Evolutionary conservation across 2,329 filamentous ascomycete species (phyloP).

Genomic region (Exserohilum turcica): DNA sequence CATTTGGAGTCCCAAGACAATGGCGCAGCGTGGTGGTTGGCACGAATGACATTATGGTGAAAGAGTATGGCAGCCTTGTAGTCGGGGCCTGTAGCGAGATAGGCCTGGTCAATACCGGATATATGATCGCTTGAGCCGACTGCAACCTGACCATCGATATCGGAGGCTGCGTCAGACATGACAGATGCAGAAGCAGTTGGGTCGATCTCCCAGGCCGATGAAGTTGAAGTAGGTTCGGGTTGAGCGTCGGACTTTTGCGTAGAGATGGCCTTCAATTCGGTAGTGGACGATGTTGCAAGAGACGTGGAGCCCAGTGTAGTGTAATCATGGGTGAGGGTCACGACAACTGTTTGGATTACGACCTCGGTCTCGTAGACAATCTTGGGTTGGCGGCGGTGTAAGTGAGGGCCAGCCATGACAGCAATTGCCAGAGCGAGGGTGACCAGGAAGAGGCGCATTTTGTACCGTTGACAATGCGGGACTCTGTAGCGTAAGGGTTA

Average conservation of each 20-base stretch:
- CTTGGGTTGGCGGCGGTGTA: slow-evolving; percentile 23
- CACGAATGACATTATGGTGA: slow-evolving; percentile 85
- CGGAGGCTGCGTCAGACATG: neutral
- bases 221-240: neutral
- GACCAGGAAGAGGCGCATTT: slow-evolving; percentile 37
- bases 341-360: slow-evolving; percentile 28
- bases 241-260: slow-evolving; percentile 3
- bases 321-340: slow-evolving; percentile 15
- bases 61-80: slow-evolving; percentile 54
- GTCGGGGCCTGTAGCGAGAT: slow-evolving; percentile 29
- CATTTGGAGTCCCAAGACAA: slow-evolving; percentile 72
- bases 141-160: slow-evolving; percentile 1
- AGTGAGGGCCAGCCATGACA: slow-evolving; percentile 32
- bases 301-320: slow-evolving; percentile 4
- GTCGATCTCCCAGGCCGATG: neutral
- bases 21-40: slow-evolving; percentile 73
- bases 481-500: neutral
- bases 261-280: neutral
- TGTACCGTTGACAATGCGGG: slow-evolving; percentile 13
- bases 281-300: slow-evolving; percentile 1
- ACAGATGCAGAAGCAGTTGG: slow-evolving; percentile 6
- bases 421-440: slow-evolving; percentile 34
- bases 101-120: slow-evolving; percentile 33
- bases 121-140: slow-evolving; percentile 15
- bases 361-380: slow-evolving; percentile 30